Percentiles rank a stretch among this genome's conserved stretches.
Conservation (phyloP, 2,329 filamentous ascomycete species). For the Fusarium siculi region DNA sequence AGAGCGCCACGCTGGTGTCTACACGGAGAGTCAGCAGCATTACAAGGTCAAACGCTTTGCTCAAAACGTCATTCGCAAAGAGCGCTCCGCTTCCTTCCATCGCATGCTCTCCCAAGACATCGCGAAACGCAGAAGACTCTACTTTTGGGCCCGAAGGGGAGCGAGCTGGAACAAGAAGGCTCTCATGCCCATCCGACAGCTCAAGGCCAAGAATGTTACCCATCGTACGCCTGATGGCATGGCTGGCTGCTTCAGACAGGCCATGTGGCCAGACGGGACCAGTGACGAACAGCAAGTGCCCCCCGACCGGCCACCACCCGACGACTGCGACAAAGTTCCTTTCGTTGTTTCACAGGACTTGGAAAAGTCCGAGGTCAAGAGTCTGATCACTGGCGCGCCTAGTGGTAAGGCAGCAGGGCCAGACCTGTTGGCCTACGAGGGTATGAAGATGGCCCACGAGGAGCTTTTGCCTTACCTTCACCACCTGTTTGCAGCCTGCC, state of each 20-base stretch:
- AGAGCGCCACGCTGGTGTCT: not conserved
- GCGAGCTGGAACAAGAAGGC: not conserved
- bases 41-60: not conserved
- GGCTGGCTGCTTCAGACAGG: not conserved
- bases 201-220: not conserved
- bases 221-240: not conserved
- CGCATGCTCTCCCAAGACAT: not conserved
- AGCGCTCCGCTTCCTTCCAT: not conserved
- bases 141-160: not conserved
- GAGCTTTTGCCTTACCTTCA: not conserved
- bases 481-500: constrained; percentile 5
- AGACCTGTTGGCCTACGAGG: constrained; percentile 10
- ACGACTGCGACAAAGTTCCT: not conserved
- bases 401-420: not conserved
- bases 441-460: not conserved
- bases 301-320: not conserved
- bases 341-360: not conserved
- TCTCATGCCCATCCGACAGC: not conserved
- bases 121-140: not conserved
- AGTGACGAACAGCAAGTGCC: not conserved
- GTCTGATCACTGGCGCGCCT: not conserved
- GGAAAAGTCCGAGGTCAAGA: not conserved
- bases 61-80: not conserved
- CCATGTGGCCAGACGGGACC: not conserved
- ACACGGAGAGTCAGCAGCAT: not conserved